Percentiles rank a stretch among this genome's conserved stretches.
Evolutionary conservation across 331 rosid species (phyloP).

Genomic region (Cydonia oblonga): DNA sequence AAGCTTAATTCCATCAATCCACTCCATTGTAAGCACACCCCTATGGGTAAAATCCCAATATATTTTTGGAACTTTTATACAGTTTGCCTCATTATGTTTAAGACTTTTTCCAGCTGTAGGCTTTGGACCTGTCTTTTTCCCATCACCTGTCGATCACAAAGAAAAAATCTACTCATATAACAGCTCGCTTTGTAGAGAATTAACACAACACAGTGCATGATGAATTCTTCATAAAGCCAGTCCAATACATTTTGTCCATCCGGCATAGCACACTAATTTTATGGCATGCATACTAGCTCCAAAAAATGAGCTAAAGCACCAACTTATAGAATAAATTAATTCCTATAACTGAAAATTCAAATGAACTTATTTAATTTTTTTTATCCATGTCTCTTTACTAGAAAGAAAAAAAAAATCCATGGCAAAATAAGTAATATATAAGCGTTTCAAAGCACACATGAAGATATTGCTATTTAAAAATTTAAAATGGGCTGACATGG

Average conservation of each 20-base stretch:
- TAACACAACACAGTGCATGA: background rate
- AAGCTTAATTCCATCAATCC: constrained; percentile 95
- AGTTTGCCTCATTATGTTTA: constrained; percentile 15
- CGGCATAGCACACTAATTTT: background rate
- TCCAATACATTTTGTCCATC: background rate
- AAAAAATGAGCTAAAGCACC: background rate
- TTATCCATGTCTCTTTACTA: no score
- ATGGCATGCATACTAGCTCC: background rate
- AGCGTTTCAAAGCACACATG: background rate
- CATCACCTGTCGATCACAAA: constrained; percentile 25
- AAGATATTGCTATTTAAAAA: background rate
- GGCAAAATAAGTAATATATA: no score
- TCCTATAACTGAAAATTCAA: background rate
- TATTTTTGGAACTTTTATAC: constrained; percentile 84
- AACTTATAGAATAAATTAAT: background rate
- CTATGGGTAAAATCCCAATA: constrained; percentile 66
- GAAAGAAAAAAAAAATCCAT: no score
- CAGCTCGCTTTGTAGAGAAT: background rate
- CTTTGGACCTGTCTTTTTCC: constrained; percentile 16
- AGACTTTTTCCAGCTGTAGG: constrained; percentile 21
- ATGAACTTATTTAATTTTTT: background rate
- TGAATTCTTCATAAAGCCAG: background rate
- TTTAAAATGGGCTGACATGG: background rate
- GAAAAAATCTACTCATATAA: background rate
- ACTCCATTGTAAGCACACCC: constrained; percentile 91